These are phyloP conservation scores for Sabuloglossum arenarium DNA, from an alignment of 495 filamentous ascomycete genomes.

Conservation along the genomic window DNA sequence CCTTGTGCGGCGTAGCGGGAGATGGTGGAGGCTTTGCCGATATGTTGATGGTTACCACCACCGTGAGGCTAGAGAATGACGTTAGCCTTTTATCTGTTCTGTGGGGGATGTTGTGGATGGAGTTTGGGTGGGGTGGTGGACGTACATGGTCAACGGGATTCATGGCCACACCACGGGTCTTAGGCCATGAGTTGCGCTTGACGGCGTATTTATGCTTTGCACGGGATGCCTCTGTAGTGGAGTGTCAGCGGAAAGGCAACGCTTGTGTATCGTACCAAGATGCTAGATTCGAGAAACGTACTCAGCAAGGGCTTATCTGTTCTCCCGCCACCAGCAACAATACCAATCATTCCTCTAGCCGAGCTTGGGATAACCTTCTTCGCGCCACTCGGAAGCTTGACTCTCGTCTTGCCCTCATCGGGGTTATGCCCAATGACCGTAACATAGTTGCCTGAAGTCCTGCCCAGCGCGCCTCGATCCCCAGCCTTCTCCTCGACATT, in stretches of 20 bases:
- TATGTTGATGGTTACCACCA: conserved; percentile 99
- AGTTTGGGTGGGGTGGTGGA: background rate
- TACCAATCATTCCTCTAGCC: conserved; percentile 95
- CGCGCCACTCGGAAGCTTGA: conserved; percentile 96
- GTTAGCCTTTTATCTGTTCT: background rate
- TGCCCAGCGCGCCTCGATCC: conserved; percentile 85
- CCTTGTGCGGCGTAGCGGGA: conserved; percentile 89
- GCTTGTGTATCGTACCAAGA: background rate
- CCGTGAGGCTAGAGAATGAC: conserved; percentile 61
- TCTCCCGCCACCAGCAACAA: conserved; percentile 95
- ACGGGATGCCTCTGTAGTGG: conserved; percentile 62
- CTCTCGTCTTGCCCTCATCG: conserved; percentile 95
- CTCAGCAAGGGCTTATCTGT: conserved; percentile 98
- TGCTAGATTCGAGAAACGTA: conserved; percentile 18
- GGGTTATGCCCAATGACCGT: conserved; percentile 98
- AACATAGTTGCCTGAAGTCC: conserved; percentile 97
- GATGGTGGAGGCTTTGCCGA: conserved; percentile 99
- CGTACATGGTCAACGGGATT: conserved; percentile 97
- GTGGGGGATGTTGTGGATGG: background rate
- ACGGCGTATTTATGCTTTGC: conserved; percentile 99
- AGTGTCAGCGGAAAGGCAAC: background rate
- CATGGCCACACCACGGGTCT: conserved; percentile 99
- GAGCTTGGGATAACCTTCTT: conserved; percentile 95
- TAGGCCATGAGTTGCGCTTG: conserved; percentile 99
- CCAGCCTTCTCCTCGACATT: conserved; percentile 99